Base-by-base conservation (phyloP, 441 rosid genomes). In the Biscutella auriculata region DNA sequence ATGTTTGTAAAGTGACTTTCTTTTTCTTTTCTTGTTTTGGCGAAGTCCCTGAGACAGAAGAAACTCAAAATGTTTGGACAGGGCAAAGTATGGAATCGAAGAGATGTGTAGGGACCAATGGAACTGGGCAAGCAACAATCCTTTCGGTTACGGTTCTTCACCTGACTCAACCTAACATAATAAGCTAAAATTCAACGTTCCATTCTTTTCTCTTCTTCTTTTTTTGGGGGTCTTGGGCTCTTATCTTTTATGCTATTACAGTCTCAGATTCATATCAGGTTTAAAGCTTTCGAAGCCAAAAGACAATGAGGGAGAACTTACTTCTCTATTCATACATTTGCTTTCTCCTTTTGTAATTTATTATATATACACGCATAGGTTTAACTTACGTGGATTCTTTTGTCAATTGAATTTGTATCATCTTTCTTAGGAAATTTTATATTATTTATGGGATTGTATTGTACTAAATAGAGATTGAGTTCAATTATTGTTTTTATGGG, bases 51-150 rank as follows among this genome's bases (percentile, higher is more conserved):
- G 23, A 55, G 17, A 54, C 10, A 5, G 32, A 19, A 55, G 15
- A 35, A 66, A 53, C 50, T 29, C 15, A 39, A 67, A 45, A 67
- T 32, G 5, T 17, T 6, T 61, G 63, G 40, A 69, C 82, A 84
- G 92, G 82, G 86, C 86, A 19, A 80, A 77, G 63, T 82, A 82
- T 71, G 88, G 86, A 35, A 69, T 82, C 17, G 77, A 65, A 7
- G 92, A 82, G 68, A 82, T 84, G 86, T 82, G 92, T 73, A 69
- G 77, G 64, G 84, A 80, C 29, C 92, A 80, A 53, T 82, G 92
- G 92, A 82, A 76, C 6, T 84, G 92, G 88, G 86, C 77, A 11
- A 72, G 74, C 67, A 77, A 69, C 45, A 77, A 82, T 62, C 88
- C 84, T 54, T 65, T 66, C 82, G 88, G 93, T 39, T 84, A 80